Evolutionary conservation across 2,329 filamentous ascomycete genomes (phyloP), one percentile per base, ranked within the genome.

Genomic region (Hypomyces rosellus): DNA sequence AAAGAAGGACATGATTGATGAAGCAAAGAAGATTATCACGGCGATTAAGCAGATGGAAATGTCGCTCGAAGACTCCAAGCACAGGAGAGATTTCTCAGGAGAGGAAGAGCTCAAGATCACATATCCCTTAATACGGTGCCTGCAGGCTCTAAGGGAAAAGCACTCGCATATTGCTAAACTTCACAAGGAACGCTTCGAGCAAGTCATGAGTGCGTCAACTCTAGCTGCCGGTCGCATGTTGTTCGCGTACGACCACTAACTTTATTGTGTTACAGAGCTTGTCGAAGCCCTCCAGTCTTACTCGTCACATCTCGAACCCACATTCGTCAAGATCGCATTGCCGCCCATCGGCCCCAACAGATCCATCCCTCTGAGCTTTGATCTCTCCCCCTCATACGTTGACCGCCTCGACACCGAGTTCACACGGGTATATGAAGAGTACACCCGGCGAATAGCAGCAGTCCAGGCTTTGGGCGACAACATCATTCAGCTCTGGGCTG

Each of bases 381-480:
- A 97, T 62, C 82, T 99, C n/a, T 96, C 92, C 0, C 84, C 88
- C 0, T 78, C 85, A 4, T 99, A 97, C 63, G 88, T 96, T 48
- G 82, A 88, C 54, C 84, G 85, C 51, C 80, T 99, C 16, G 92
- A 99, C 65, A 77, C 80, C 48, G 93, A 99, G 69, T 99, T 97
- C 64, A 89, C 89, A 11, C 83, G 90, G 53, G 89, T 99, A 16
- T 97, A 97, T 69, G 90, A 97, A 63, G 95, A 99, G 72, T 99
- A 97, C 70, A 89, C 85, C 40, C 86, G 84, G 57, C 88, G 93
- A 44, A 77, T 96, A 41, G 78, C 80, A 30, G 82, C 81, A 0
- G 90, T 97, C 13, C 83, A 89, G 67, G 71, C 82, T 16, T 69
- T 89, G 3, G 84, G 83, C 38, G 88, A 96, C 61, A 84, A 93